Base-by-base conservation (phyloP, 192 early-diverging fungal genomes). In the Coemansia sp. region DNA sequence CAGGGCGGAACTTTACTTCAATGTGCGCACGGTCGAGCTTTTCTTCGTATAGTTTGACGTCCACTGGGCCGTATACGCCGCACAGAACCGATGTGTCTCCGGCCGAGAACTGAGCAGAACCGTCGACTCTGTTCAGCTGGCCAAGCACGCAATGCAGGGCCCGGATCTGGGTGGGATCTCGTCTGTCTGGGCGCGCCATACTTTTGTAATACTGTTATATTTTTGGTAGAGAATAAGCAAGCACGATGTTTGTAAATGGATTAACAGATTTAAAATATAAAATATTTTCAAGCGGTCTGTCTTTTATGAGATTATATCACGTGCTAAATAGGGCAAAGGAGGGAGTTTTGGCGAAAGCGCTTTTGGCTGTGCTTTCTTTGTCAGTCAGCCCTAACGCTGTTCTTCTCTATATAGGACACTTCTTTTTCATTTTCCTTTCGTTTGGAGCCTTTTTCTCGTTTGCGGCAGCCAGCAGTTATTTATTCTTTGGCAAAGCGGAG, bases 21-120 rank as follows among this genome's bases (percentile, higher is more conserved):
- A 98, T 66, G 14, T 85, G 85, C 1, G 96, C 92, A 57, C 86
- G 89, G 67, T 98, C 94, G 14, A 98, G 68, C 62, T 91, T 87
- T 72, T 96, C 95, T 59, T 97, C 94, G 14, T 89, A 86, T 8
- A 94, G 50, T 60, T 84, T 87, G 24, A 93, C 93, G 59, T 95
- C 93, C 18, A 88, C 83, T 4, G 97, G 97, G 1, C 97, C 97
- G 61, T 87, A 87, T 12, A 98, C 86, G 13, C 90, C 88, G 47
- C 85, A 86, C 26, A 96, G 50, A 2, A 94, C 90, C 3, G 87
- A 82, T 7, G 89, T 89, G 54, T 82, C 82, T 87, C 92, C 93
- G 61, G 84, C 85, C 20, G 86, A 81, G 69, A 94, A 94, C 62
- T 89, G 85, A 3, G 91, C 92, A 1, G 92, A 94, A 3, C 95